Evolutionary conservation across 176 grass and related monocot species (phyloP).

Genomic region (Metroxylon sagu): DNA sequence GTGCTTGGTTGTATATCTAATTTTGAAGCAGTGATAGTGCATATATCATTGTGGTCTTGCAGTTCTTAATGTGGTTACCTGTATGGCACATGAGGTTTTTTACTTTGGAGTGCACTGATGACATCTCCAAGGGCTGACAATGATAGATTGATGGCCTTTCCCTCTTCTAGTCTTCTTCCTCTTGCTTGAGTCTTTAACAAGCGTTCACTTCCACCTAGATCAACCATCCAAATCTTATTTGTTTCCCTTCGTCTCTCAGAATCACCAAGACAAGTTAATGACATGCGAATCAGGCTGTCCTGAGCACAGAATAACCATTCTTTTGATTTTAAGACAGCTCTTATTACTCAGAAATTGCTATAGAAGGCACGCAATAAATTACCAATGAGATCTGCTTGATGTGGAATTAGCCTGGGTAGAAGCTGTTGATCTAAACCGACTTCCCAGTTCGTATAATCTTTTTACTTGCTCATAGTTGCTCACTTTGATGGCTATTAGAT

Average conservation of each 20-base stretch:
- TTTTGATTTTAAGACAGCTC: constrained; percentile 11
- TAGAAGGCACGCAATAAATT: constrained; percentile 5
- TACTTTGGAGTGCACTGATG: constrained; percentile 75
- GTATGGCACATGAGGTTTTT: constrained; percentile 76
- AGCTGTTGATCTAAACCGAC: constrained; percentile 69
- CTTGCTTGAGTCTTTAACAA: constrained; percentile 92
- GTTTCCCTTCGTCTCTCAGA: constrained; percentile 59
- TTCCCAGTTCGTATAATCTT: constrained; percentile 73
- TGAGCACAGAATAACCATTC: constrained; percentile 21
- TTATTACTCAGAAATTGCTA: background rate
- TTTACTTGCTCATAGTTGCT: constrained; percentile 78
- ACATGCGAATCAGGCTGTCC: constrained; percentile 85
- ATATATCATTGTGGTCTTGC: too few species aligned
- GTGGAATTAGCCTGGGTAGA: constrained; percentile 81
- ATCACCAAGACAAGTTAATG: constrained; percentile 45
- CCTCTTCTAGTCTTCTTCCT: constrained; percentile 89
- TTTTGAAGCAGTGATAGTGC: too few species aligned
- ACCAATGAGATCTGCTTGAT: constrained; percentile 99
- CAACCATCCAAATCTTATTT: constrained; percentile 97
- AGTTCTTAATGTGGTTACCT: constrained; percentile 35
- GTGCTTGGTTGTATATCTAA: too few species aligned
- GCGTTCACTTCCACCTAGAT: constrained; percentile 92
- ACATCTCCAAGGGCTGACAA: constrained; percentile 96
- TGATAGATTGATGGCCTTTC: constrained; percentile 96
- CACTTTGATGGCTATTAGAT: constrained; percentile 64